Conservation (phyloP, 495 filamentous ascomycete genomes). For the Trichoderma virens region DNA sequence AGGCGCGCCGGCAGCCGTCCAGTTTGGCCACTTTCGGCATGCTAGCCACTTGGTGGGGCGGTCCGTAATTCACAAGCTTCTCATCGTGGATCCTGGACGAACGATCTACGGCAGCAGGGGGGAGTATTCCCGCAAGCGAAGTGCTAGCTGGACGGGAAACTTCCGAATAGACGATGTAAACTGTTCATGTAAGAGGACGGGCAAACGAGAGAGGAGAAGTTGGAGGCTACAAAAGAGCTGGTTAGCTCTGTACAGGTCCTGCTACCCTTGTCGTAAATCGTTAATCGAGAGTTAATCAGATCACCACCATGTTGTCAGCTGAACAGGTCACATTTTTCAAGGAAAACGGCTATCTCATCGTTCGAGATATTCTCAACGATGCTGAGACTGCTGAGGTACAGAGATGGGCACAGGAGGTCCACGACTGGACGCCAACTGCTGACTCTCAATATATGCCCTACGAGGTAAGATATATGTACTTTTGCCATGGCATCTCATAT, state of each 20-base stretch:
- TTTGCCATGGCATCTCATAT: background rate
- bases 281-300: conserved; percentile 12
- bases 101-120: background rate
- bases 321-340: conserved; percentile 32
- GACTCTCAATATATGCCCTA: conserved; percentile 40
- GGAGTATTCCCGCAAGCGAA: background rate
- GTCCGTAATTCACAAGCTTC: background rate
- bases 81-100: background rate
- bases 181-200: background rate
- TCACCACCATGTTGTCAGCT: conserved; percentile 23
- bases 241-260: background rate
- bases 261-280: background rate
- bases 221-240: background rate
- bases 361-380: conserved; percentile 25
- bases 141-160: background rate
- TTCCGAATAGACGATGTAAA: background rate
- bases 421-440: conserved; percentile 30
- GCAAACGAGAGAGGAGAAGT: background rate
- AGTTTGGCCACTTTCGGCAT: no score
- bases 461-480: conserved; percentile 19
- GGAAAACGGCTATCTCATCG: conserved; percentile 32
- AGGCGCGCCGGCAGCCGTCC: background rate
- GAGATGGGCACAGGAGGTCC: conserved; percentile 37
- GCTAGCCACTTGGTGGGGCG: background rate
- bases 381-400: conserved; percentile 25